Evolutionary conservation across 371 early-diverging fungal species (phyloP), one percentile per base, ranked within the genome.

Genomic region (Lichtheimia hyalospora): DNA sequence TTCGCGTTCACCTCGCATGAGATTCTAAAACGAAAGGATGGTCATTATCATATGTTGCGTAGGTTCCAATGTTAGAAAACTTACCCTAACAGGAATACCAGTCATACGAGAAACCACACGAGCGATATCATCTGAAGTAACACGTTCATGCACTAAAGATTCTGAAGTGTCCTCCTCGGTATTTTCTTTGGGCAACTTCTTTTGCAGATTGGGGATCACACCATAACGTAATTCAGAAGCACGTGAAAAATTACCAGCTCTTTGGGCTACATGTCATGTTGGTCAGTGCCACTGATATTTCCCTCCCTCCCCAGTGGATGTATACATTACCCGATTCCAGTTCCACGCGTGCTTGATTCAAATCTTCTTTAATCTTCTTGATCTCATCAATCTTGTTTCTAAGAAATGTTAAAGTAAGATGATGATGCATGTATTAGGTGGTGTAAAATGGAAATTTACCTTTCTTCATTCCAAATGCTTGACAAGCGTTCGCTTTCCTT

Each of bases 181-280:
- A 24, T 34, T 71, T 21, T 89, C 89, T 24, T 75, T 75, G 10
- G 87, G 87, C 20, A 92, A 69, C 57, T 84, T 70, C 28, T 85
- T 80, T 63, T 93, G 92, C 50, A 95, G 71, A 53, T 84, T 81
- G n/a, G 97, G 97, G 61, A 97, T 93, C 5, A 91, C 83, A 62
- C 95, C 93, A 60, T 91, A 92, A 50, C 90, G 88, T 18, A 97
- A 78, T 67, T 92, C 93, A 8, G 87, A 85, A 3, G 93, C 93
- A 13, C 83, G 70, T 27, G 83, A 80, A 50, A 89, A 90, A 64
- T 93, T 89, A n/a, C 89, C 90, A 24, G 63, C 65, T 59, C 90
- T 72, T 64, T 89, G 88, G 34, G 89, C 89, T 64, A 48, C 49
- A 41, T 10, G 3, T 3, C 0, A 34, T 34, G 34, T 34, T 34